Evolutionary conservation across 305 asterid genomes (phyloP).

Genomic region (Fraxinus nigra): DNA sequence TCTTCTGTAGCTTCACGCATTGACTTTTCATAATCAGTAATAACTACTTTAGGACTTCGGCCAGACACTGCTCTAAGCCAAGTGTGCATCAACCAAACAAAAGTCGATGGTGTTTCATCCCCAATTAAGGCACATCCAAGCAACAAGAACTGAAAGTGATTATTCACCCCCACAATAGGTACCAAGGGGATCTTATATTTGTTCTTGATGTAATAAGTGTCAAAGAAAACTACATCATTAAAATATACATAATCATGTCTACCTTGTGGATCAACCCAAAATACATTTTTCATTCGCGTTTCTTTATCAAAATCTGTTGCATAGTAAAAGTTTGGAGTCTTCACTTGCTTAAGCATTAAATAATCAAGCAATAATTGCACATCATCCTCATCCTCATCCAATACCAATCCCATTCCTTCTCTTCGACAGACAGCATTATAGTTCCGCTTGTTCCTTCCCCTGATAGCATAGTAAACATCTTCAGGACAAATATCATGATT

Average conservation of each 20-base stretch:
- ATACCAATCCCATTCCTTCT: slow-evolving; percentile 40
- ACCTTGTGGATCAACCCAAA: slow-evolving; percentile 46
- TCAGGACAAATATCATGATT: slow-evolving; percentile 44
- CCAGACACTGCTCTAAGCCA: slow-evolving; percentile 52
- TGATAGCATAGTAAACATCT: slow-evolving; percentile 27
- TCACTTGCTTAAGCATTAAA: slow-evolving; percentile 43
- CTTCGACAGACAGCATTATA: slow-evolving; percentile 16
- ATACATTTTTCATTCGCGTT: slow-evolving; percentile 35
- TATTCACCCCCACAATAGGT: slow-evolving; percentile 49
- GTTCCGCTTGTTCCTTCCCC: slow-evolving; percentile 33
- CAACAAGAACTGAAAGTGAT: slow-evolving; percentile 45
- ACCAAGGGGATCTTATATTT: slow-evolving; percentile 37
- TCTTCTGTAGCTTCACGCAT: slow-evolving; percentile 32
- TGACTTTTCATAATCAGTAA: slow-evolving; percentile 31
- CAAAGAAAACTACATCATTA: slow-evolving; percentile 47
- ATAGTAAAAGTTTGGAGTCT: slow-evolving; percentile 42
- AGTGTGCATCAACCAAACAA: slow-evolving; percentile 44
- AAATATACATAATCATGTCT: slow-evolving; percentile 41
- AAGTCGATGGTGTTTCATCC: slow-evolving; percentile 34
- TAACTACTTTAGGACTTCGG: slow-evolving; percentile 34
- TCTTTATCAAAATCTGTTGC: slow-evolving; percentile 35
- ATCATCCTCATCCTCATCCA: slow-evolving; percentile 35
- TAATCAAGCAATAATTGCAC: slow-evolving; percentile 36
- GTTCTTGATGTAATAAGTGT: slow-evolving; percentile 38
- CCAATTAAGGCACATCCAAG: slow-evolving; percentile 51